A percentile compares a stretch with the other conserved stretches of the same genome.
Conservation (phyloP, 2,329 filamentous ascomycete genomes). For the Diaporthe nobilis region DNA sequence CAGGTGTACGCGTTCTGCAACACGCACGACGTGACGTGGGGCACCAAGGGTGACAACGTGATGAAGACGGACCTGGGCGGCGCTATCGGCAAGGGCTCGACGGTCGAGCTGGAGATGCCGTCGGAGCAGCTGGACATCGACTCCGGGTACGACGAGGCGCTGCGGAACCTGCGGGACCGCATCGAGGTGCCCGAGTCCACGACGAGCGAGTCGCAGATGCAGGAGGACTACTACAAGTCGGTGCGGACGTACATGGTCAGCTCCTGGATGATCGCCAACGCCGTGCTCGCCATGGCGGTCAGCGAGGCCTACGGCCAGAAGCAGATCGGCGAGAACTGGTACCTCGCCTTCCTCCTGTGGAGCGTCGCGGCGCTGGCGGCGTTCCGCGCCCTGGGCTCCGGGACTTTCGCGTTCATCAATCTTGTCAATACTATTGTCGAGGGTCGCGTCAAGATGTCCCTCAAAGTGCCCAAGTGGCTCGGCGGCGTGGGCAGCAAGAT, state of each 20-base stretch:
- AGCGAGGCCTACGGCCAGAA: conserved; percentile 84
- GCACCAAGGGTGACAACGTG: conserved; percentile 98
- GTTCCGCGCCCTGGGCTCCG: conserved; percentile 87
- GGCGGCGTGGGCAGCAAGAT: conserved; percentile 60
- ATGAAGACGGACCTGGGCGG: conserved; percentile 92
- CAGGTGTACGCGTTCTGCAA: conserved; percentile 99
- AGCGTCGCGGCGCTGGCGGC: conserved; percentile 86
- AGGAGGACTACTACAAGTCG: conserved; percentile 98
- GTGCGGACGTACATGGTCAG: conserved; percentile 99
- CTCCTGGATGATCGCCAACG: conserved; percentile 93
- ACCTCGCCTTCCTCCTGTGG: conserved; percentile 95
- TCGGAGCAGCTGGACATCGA: conserved; percentile 98
- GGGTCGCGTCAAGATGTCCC: conserved; percentile 77
- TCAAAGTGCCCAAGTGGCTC: conserved; percentile 68
- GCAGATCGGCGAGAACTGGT: conserved; percentile 85
- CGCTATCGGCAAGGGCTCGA: conserved; percentile 81
- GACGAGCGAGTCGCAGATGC: conserved; percentile 82
- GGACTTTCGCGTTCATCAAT: conserved; percentile 87
- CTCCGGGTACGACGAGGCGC: conserved; percentile 95
- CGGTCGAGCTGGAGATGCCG: conserved; percentile 97
- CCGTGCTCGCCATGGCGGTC: conserved; percentile 92
- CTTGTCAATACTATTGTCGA: conserved; percentile 88
- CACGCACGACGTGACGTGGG: conserved; percentile 98
- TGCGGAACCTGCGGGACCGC: conserved; percentile 94
- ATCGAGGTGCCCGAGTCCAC: conserved; percentile 80